Evolutionary conservation across 495 filamentous ascomycete species (phyloP), one percentile per base, ranked within the genome.

Genomic region (Elasticomyces elasticus): DNA sequence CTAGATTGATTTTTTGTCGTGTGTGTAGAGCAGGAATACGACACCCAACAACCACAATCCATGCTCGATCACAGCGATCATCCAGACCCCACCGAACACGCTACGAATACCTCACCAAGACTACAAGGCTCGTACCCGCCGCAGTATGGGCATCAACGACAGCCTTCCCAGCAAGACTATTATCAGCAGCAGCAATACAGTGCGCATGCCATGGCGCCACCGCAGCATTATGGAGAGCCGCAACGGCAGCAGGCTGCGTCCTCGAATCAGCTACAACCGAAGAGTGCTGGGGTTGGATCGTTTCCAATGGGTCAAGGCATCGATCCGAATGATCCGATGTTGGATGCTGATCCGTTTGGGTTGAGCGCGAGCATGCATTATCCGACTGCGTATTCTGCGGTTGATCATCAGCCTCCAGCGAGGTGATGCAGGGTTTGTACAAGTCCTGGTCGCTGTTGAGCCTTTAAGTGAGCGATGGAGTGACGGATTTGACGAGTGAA

Each of bases 21-120:
- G 72, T 77, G 70, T 82, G 78, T 79, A 98, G 92, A 97, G 76
- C 91, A 95, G 78, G 92, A 98, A 76, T 97, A 97, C 75, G 92
- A 98, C 71, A 89, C 92, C 51, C 86, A 92, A 75, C 28, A 56
- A 42, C 33, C 56, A 7, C 49, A 38, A 28, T 50, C 59, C 26
- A 86, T 95, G 78, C 81, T 92, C 67, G 91, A 97, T 66, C 27
- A 48, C 20, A 12, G 66, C 74, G 91, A 95, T 28, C 66, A 10
- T 15, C 48, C 79, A 59, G 81, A 84, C 52, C 74, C 80, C n/a
- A n/a, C n/a, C 73, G 40, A 56, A 1, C 37, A 53, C 20, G 10
- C 67, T 70, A 38, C 54, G 26, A 26, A 48, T 33, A 13, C 70
- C 69, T 43, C 54, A 10, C 48, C 49, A n/a, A 23, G 44, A 19